Percentiles rank a stretch among this genome's conserved stretches.
phyloP scores from a whole-genome alignment of 2,329 filamentous ascomycete species.

The Verticillium dahliae region DNA sequence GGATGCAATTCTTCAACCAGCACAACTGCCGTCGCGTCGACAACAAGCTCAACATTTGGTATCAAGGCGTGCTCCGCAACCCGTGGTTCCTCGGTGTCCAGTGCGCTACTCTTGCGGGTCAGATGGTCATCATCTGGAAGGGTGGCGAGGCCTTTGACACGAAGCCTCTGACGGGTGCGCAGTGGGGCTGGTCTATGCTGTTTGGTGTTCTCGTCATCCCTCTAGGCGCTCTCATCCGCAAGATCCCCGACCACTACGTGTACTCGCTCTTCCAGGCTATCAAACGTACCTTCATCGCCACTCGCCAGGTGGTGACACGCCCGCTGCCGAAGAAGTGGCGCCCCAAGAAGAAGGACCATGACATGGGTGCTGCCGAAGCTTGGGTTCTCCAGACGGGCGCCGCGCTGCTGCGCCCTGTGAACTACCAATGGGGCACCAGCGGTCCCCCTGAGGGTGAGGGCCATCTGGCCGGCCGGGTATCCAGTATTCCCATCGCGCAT shows the following conservation, averaged over 20 bases:
- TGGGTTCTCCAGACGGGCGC: conserved; percentile 17
- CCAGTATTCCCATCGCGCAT: conserved; percentile 15
- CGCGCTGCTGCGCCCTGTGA: conserved; percentile 12
- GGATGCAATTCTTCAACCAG: conserved; percentile 88
- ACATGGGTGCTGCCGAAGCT: conserved; percentile 10
- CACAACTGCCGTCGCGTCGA: conserved; percentile 77
- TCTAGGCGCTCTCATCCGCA: conserved; percentile 39
- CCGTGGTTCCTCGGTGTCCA: conserved; percentile 70
- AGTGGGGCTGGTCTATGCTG: conserved; percentile 66
- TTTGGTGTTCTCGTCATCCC: conserved; percentile 63
- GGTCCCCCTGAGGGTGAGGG: conserved; percentile 5
- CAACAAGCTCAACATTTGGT: conserved; percentile 72
- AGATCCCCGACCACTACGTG: conserved; percentile 37
- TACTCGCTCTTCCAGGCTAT: conserved; percentile 16
- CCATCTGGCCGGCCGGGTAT: conserved; percentile 8
- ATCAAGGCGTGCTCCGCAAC: conserved; percentile 69
- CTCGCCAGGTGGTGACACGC: conserved; percentile 11
- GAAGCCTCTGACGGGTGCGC: conserved; percentile 49
- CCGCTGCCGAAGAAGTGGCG: conserved; percentile 11
- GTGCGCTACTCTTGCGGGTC: conserved; percentile 59
- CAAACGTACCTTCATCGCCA: conserved; percentile 10
- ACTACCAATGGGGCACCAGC: conserved; percentile 15
- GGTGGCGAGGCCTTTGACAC: conserved; percentile 64
- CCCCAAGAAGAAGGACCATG: conserved; percentile 9
- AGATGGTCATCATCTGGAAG: conserved; percentile 66